Evolutionary conservation across 2,329 filamentous ascomycete genomes (phyloP).

Genomic region (Arthrobotrys sphaeroides): DNA sequence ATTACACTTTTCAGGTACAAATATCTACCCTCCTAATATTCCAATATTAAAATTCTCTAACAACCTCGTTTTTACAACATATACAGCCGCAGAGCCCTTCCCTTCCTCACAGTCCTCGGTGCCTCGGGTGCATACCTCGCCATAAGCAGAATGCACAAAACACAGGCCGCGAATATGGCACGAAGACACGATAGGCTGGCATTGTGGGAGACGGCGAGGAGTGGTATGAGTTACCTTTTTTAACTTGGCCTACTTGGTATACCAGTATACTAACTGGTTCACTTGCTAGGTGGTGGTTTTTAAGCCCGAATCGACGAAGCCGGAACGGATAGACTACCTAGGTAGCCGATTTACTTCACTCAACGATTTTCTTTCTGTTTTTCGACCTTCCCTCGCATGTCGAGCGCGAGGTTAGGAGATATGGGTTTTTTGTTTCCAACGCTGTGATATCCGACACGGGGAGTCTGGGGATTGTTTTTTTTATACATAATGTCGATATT

Average conservation of each 20-base stretch:
- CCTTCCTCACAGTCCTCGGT: conserved; percentile 44
- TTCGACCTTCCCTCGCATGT: background rate
- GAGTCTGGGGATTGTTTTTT: background rate
- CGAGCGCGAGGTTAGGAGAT: background rate
- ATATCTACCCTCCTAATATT: background rate
- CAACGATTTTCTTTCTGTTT: background rate
- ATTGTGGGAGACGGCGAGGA: conserved; percentile 48
- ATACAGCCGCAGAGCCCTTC: conserved; percentile 46
- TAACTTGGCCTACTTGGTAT: too few relatives aligned
- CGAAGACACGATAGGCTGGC: conserved; percentile 38
- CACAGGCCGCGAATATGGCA: conserved; percentile 15
- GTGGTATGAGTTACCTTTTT: conserved; percentile 31
- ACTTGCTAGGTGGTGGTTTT: conserved; percentile 41
- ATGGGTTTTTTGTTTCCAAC: too few relatives aligned
- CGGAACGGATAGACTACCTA: background rate
- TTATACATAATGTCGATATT: too few relatives aligned
- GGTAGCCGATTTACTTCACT: background rate
- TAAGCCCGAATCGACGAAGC: too few relatives aligned
- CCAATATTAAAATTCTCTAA: background rate
- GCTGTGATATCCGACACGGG: background rate
- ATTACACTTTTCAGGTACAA: conserved; percentile 48
- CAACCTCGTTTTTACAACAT: background rate
- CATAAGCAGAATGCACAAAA: conserved; percentile 35
- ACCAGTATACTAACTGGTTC: too few relatives aligned
- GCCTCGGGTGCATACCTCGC: conserved; percentile 49